Evolutionary conservation across 371 early-diverging fungal species (phyloP), one percentile per base, ranked within the genome.

Genomic region (Mucor sp.): DNA sequence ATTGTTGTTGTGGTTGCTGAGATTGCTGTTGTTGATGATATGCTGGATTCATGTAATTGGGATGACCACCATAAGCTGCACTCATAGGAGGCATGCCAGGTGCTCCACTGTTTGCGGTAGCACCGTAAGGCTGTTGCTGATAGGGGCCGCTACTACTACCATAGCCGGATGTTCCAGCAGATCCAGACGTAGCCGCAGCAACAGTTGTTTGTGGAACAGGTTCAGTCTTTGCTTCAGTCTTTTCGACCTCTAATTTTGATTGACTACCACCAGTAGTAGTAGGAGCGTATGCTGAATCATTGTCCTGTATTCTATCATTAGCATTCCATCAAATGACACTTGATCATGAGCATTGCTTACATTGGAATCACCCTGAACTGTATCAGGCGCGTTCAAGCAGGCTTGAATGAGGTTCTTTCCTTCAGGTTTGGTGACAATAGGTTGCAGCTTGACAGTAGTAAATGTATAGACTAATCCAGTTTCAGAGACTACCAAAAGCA

Each of bases 381-480:
- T 71, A 62, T 95, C 95, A 27, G 93, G 92, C n/a, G 92, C 91
- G 73, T 96, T 97, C 35, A 99, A 79, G 74, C 98, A 99, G 11
- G 93, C 85, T 78, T 98, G 97, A 60, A 99, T 99, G 55, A 98
- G 80, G 71, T 92, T 93, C 75, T 96, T 94, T 66, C 97, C 97
- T 73, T 97, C 97, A 11, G 96, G 89, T 74, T 96, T 92, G 48
- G 95, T 94, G 19, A 99, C 96, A 23, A 98, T 86, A 15, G 98
- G 97, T 75, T 97, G 96, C 33, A 99, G 85, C 78, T 97, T 98
- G 25, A 95, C 94, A 9, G 99, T 99, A 7, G 99, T 97, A 75
- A 97, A 99, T 3, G 99, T 98, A 80, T 99, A 99, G 15, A 99
- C 99, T 69, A 97, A 91, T 25, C 99, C 99, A 37, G 97, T 97